Percentiles rank a stretch among this genome's conserved stretches.
phyloP scores from a whole-genome alignment of 1,284 basidiomycete genomes.

The Dichomitus squalens region DNA sequence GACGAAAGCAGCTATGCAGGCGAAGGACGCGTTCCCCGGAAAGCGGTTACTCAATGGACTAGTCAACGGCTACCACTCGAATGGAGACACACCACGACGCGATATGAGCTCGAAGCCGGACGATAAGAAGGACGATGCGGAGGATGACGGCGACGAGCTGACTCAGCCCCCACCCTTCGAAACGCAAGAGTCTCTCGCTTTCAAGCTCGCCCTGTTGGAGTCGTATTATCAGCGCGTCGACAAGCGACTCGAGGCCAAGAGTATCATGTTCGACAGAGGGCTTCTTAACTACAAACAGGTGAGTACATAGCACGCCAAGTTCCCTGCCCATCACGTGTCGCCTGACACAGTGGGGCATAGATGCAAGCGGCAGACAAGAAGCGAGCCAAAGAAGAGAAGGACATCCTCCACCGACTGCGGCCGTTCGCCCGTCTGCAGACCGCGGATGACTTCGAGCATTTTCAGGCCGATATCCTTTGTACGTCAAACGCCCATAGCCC shows the following conservation, averaged over 20 bases:
- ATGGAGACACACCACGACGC: slow-evolving; percentile 29
- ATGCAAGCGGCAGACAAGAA: slow-evolving; percentile 92
- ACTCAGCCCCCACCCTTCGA: slow-evolving; percentile 78
- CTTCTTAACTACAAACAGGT: slow-evolving; percentile 95
- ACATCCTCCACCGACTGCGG: slow-evolving; percentile 87
- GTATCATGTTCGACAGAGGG: slow-evolving; percentile 92
- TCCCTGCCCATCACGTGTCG: slow-evolving; percentile 3
- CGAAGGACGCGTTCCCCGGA: slow-evolving; percentile 38
- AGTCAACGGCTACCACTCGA: slow-evolving; percentile 39
- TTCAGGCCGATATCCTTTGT: slow-evolving; percentile 91
- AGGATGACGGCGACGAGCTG: slow-evolving; percentile 54
- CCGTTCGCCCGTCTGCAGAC: slow-evolving; percentile 94
- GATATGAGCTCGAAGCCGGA: slow-evolving; percentile 31
- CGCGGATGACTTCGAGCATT: slow-evolving; percentile 88
- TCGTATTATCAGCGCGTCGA: slow-evolving; percentile 95
- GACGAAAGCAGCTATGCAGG: slow-evolving; percentile 46
- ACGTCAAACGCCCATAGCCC: slow-evolving; percentile 31
- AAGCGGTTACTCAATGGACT: slow-evolving; percentile 35
- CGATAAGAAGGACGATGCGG: slow-evolving; percentile 50
- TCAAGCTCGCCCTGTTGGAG: slow-evolving; percentile 90
- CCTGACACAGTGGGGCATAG: slow-evolving; percentile 41
- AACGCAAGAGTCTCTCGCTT: slow-evolving; percentile 85
- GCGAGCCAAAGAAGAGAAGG: slow-evolving; percentile 88
- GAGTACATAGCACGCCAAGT: slow-evolving; percentile 18
- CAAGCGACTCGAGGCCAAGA: slow-evolving; percentile 85